Evolutionary conservation across 192 early-diverging fungal species (phyloP).

Genomic region (Geranomyces variabilis): DNA sequence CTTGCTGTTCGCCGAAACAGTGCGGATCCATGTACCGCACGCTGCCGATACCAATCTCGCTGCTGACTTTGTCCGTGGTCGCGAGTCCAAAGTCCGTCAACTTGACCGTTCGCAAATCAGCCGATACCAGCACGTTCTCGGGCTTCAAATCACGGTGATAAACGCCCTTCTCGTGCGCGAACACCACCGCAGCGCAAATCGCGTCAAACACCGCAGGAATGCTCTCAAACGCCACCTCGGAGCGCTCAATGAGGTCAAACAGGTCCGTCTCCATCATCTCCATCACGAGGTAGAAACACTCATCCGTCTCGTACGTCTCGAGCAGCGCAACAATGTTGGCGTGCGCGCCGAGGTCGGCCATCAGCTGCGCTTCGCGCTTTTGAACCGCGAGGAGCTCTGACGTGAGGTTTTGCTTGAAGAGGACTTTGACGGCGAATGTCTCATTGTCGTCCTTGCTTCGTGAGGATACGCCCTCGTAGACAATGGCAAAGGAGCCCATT

Average conservation of each 20-base stretch:
- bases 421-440: constrained; percentile 51
- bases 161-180: constrained; percentile 75
- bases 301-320: constrained; percentile 41
- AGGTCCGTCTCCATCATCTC: constrained; percentile 47
- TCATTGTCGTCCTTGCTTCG: neutral
- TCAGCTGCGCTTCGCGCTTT: constrained; percentile 38
- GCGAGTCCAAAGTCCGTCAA: constrained; percentile 96
- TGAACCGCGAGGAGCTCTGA: constrained; percentile 45
- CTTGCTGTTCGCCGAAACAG: constrained; percentile 35
- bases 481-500: constrained; percentile 53
- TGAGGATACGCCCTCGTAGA: constrained; percentile 39
- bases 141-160: constrained; percentile 93
- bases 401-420: constrained; percentile 53
- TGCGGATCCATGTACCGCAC: constrained; percentile 92
- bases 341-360: constrained; percentile 29
- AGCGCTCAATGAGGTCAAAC: constrained; percentile 49
- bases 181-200: constrained; percentile 74
- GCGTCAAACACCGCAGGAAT: constrained; percentile 66
- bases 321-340: constrained; percentile 44
- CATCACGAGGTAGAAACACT: constrained; percentile 47
- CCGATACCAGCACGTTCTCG: constrained; percentile 73
- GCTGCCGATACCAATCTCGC: constrained; percentile 87
- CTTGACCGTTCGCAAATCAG: constrained; percentile 61
- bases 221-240: constrained; percentile 9
- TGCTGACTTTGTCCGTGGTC: constrained; percentile 71